Conservation (phyloP, 495 filamentous ascomycete species). For the Astrocystis sublimbata region DNA sequence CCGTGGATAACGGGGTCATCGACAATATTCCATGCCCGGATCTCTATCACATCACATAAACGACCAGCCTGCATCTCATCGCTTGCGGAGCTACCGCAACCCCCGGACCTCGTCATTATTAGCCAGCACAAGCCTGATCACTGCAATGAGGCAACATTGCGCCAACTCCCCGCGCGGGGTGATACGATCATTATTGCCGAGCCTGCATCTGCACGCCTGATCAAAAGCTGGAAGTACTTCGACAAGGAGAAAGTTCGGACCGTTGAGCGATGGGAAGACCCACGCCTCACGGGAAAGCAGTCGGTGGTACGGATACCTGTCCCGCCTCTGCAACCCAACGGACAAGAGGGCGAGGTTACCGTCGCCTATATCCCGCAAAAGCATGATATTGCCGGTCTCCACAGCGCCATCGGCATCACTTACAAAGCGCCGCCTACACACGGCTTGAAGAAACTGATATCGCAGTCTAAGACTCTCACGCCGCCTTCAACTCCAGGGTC, state of each 20-base stretch:
- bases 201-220: constrained; percentile 59
- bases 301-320: constrained; percentile 42
- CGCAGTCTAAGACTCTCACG: constrained; percentile 26
- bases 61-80: constrained; percentile 58
- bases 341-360: constrained; percentile 61
- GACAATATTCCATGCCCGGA: constrained; percentile 60
- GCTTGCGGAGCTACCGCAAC: constrained; percentile 57
- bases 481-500: constrained; percentile 37
- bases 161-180: constrained; percentile 54
- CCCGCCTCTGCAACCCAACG: constrained; percentile 45
- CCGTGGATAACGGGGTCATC: constrained; percentile 68
- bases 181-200: constrained; percentile 65
- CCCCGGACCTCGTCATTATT: constrained; percentile 65
- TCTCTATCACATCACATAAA: constrained; percentile 59
- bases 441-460: constrained; percentile 9
- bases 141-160: constrained; percentile 67
- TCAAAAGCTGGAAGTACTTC: constrained; percentile 67
- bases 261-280: constrained; percentile 54
- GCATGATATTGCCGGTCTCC: constrained; percentile 60
- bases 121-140: constrained; percentile 73
- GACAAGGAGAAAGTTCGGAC: constrained; percentile 51
- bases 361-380: constrained; percentile 64
- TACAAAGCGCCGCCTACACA: constrained; percentile 56
- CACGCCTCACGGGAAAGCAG: constrained; percentile 44
- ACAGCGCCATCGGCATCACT: constrained; percentile 69